Base-by-base conservation (phyloP, 306 rosid genomes). In the Pterocarpus macrocarpus region DNA sequence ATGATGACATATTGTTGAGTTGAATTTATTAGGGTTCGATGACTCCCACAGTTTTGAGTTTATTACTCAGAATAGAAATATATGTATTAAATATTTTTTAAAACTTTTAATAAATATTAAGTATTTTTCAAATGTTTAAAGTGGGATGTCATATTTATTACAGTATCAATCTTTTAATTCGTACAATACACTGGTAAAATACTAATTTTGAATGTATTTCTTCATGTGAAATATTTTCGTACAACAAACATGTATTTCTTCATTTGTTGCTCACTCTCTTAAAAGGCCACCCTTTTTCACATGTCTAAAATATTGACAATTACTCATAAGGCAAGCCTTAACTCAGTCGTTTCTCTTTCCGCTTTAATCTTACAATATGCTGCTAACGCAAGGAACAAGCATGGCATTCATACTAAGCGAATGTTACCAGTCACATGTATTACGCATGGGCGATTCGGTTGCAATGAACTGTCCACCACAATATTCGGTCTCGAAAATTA, bases 371-470 rank as follows among this genome's bases (percentile, higher is more conserved):
- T 41, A 22, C 36, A 17, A 4, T 8, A 67, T 47, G 53, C 56
- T 28, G 73, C 56, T 17, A 67, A 43, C 16, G 56, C 56, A 43
- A 68, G 57, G 43, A 69, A 45, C 17, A 32, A 7, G 28, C 10
- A 12, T 13, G 39, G 22, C 43, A 69, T 47, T 47, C 75, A 69
- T 67, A 67, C 36, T 17, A 7, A 16, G 33, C 10, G 4, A 33
- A 33, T 36, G 22, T 64, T 64, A 64, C 30, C 70, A 15, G 0
- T 2, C 70, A 3, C 41, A 61, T 7, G 45, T 39, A 17, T 65
- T 65, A 14, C 33, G 76, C 15, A 71, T 71, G 49, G n/a, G 44
- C 52, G 63, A 71, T 52, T 71, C 62, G 10, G 8, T 71, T 71
- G 33, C 5, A 35, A 34, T n/a, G 64, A 35, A 32, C 9, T 32